Evolutionary conservation across 2,329 filamentous ascomycete genomes (phyloP), one percentile per base, ranked within the genome.

Genomic region (Aureobasidium sp.): DNA sequence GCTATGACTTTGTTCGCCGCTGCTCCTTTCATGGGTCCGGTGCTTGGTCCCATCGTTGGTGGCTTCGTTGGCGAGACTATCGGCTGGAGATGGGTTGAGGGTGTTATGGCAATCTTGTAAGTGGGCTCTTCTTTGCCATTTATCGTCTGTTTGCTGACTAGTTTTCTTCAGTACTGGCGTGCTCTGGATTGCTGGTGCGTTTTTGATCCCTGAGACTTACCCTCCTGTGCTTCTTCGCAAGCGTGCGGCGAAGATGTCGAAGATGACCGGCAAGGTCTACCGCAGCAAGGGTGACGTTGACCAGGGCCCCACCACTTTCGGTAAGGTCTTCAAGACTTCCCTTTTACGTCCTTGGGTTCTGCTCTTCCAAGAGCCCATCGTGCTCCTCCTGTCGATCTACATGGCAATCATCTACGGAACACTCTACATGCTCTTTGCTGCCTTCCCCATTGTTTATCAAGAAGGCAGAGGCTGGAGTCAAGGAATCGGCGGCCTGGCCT

Each of bases 31-130:
- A 76, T 89, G 62, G 87, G 87, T 1, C 85, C 87, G 0, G 82
- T 74, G 61, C 83, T 76, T 70, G 85, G 87, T 0, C 88, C 88
- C 89, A 87, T 88, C 78, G 85, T 68, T 89, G 85, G 85, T 64
- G 86, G 86, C 6, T 90, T 89, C 70, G 76, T 88, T 0, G 83
- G 84, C 24, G 77, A 85, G 69, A 78, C 79, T 1, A 78, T 79
- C 3, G 86, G 86, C 47, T 89, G 87, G 87, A 79, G 84, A 65
- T 90, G 87, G 87, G 81, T 89, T 32, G 78, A 84, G 73, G 84
- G 84, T 3, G 72, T 88, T 62, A 79, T 85, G 73, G 78, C 82
- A 56, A 83, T 85, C 64, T 86, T 89, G 51, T 55, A 41, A 53
- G 51, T 27, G 27, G 24, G 13, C 27, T 13, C 6, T 17, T 17